phyloP scores from a whole-genome alignment of 495 filamentous ascomycete species.

The Neurospora sp. region DNA sequence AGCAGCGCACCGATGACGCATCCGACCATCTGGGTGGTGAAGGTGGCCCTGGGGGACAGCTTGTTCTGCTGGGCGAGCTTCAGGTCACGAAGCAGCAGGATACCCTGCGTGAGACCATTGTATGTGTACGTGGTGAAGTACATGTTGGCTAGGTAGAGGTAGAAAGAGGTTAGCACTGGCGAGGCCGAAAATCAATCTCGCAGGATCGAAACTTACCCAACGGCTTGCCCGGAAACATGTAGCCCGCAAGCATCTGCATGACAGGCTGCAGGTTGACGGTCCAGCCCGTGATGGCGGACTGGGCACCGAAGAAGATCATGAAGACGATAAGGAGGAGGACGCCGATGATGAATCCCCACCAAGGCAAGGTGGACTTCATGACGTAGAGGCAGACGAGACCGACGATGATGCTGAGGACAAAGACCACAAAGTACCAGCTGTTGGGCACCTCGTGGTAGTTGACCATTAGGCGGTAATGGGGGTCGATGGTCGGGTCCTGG shows the following conservation, averaged over 20 bases:
- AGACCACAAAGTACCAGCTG: constrained; percentile 43
- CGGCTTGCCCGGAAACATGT: constrained; percentile 20
- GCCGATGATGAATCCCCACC: constrained; percentile 44
- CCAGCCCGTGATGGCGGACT: not conserved
- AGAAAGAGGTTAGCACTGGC: not conserved
- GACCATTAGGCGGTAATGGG: constrained; percentile 24
- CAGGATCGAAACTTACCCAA: constrained; percentile 11
- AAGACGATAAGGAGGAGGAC: constrained; percentile 29
- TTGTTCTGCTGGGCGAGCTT: constrained; percentile 31
- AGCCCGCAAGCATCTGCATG: constrained; percentile 24
- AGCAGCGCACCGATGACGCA: constrained; percentile 31
- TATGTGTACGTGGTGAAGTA: constrained; percentile 23
- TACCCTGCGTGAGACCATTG: constrained; percentile 14
- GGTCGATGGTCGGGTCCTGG: constrained; percentile 4
- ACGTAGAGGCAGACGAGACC: constrained; percentile 35
- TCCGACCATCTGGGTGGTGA: constrained; percentile 30
- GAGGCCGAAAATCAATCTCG: too few species aligned
- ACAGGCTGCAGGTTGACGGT: not conserved
- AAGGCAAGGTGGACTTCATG: constrained; percentile 40
- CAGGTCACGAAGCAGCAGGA: constrained; percentile 20
- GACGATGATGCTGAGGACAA: constrained; percentile 37
- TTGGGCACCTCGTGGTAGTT: constrained; percentile 42
- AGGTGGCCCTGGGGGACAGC: constrained; percentile 30
- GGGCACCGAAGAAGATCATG: constrained; percentile 4
- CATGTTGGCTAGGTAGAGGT: constrained; percentile 14